A percentile compares a stretch with the other conserved stretches of the same genome.
These are phyloP conservation scores for Peronospora farinosa DNA, from an alignment of 352 stramenopile species.

Conservation along the genomic window DNA sequence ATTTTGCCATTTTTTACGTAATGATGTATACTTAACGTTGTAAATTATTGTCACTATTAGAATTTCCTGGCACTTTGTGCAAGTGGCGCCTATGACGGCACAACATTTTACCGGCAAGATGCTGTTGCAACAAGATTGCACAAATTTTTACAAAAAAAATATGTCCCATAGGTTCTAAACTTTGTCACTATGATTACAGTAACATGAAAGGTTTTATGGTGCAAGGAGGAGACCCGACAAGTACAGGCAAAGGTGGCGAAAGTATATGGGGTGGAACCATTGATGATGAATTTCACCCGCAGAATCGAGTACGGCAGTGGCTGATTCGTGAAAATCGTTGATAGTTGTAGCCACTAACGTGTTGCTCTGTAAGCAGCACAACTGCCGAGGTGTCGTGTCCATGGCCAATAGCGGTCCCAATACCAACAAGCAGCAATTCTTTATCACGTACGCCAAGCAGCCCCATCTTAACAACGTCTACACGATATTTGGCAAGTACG, in stretches of 20 bases:
- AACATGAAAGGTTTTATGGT: constrained; percentile 88
- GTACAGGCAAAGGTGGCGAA: constrained; percentile 86
- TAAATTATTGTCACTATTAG: constrained; percentile 30
- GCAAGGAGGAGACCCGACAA: constrained; percentile 87
- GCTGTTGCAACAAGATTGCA: neutral
- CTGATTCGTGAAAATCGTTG: neutral
- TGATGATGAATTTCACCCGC: constrained; percentile 89
- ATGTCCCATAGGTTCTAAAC: neutral
- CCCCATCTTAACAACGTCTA: constrained; percentile 98
- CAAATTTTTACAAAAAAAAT: neutral
- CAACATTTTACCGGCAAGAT: constrained; percentile 84
- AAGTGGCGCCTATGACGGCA: constrained; percentile 86
- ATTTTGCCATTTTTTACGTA: neutral
- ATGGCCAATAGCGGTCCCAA: constrained; percentile 90
- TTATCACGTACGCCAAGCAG: constrained; percentile 96
- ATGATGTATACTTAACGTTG: constrained; percentile 5
- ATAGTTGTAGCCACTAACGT: neutral
- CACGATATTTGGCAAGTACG: constrained; percentile 93
- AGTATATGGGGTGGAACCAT: constrained; percentile 88
- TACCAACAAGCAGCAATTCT: constrained; percentile 96
- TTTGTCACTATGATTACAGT: constrained; percentile 15
- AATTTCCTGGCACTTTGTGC: constrained; percentile 95
- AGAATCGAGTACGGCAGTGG: constrained; percentile 53
- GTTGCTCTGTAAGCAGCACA: constrained; percentile 52
- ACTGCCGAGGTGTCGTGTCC: constrained; percentile 85